Conservation (phyloP, 2,329 filamentous ascomycete genomes). For the Teratosphaeria viscida region DNA sequence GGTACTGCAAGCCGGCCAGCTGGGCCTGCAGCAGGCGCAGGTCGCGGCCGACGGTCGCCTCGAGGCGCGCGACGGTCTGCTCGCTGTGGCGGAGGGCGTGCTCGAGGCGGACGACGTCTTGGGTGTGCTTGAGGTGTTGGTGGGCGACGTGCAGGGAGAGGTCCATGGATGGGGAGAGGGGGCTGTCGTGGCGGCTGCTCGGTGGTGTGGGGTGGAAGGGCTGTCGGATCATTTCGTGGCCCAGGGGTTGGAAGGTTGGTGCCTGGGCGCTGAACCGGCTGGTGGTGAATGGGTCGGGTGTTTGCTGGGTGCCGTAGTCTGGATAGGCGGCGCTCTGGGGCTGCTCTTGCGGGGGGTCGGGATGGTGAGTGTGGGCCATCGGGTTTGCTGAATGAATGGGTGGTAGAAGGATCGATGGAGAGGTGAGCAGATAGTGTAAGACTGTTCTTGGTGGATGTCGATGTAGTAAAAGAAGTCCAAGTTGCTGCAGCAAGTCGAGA, state of each 20-base stretch:
- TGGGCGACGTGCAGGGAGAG: not conserved
- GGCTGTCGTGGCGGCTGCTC: not conserved
- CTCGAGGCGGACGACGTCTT: not conserved
- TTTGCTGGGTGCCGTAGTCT: not conserved
- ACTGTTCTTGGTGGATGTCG: not conserved
- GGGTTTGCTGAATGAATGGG: not conserved
- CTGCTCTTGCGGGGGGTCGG: too few relatives aligned
- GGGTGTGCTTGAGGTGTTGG: not conserved
- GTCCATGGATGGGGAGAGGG: not conserved
- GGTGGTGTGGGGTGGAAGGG: not conserved
- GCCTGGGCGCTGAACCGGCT: not conserved
- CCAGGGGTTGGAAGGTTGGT: not conserved
- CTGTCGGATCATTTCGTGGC: not conserved
- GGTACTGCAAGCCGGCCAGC: not conserved
- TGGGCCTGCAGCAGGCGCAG: not conserved
- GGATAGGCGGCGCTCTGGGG: too few relatives aligned
- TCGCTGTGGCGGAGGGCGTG: not conserved
- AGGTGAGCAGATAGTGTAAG: not conserved
- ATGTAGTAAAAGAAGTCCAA: not conserved
- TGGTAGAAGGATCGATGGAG: not conserved
- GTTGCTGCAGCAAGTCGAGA: not conserved
- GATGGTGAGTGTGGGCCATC: not conserved
- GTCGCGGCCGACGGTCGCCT: not conserved
- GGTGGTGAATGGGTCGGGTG: not conserved
- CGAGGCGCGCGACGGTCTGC: not conserved